These are phyloP conservation scores for Lentinula sp. DNA, from an alignment of 768 basidiomycete species.

Conservation along the genomic window DNA sequence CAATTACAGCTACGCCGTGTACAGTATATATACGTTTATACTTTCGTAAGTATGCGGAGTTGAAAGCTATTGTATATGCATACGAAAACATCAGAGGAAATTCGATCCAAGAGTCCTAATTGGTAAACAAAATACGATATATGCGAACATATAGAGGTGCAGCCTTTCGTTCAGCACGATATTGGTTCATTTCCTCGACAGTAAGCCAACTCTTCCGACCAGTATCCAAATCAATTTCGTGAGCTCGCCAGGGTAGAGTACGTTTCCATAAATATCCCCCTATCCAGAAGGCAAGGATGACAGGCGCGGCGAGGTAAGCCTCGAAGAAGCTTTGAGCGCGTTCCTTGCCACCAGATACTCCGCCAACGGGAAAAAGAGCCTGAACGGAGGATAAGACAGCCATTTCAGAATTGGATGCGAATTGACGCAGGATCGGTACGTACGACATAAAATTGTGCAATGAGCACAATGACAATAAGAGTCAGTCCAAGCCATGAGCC, in stretches of 20 bases:
- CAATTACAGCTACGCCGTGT: no score
- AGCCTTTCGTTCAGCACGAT: slow-evolving; percentile 3
- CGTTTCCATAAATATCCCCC: slow-evolving; percentile 35
- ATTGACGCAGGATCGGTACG: slow-evolving; percentile 3
- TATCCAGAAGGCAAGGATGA: slow-evolving; percentile 33
- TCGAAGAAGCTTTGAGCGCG: slow-evolving; percentile 33
- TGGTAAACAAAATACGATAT: slow-evolving; percentile 4
- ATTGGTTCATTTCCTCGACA: slow-evolving; percentile 8
- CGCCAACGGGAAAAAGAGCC: slow-evolving; percentile 36
- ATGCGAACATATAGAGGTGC: slow-evolving; percentile 6
- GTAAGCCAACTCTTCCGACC: slow-evolving; percentile 10
- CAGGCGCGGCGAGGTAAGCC: slow-evolving; percentile 26
- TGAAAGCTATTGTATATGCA: neutral
- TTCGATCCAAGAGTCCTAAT: neutral
- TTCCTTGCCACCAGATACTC: slow-evolving; percentile 17
- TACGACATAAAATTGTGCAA: slow-evolving; percentile 41
- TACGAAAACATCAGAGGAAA: neutral
- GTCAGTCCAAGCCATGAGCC: slow-evolving; percentile 41
- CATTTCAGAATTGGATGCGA: no score
- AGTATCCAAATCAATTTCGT: slow-evolving; percentile 34
- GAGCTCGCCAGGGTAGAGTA: slow-evolving; percentile 26
- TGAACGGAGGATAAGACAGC: slow-evolving; percentile 1
- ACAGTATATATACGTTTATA: neutral
- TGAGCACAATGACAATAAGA: slow-evolving; percentile 31
- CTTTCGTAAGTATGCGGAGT: neutral